Base-by-base conservation (phyloP, 2,329 filamentous ascomycete species). In the Fusarium penzigii region DNA sequence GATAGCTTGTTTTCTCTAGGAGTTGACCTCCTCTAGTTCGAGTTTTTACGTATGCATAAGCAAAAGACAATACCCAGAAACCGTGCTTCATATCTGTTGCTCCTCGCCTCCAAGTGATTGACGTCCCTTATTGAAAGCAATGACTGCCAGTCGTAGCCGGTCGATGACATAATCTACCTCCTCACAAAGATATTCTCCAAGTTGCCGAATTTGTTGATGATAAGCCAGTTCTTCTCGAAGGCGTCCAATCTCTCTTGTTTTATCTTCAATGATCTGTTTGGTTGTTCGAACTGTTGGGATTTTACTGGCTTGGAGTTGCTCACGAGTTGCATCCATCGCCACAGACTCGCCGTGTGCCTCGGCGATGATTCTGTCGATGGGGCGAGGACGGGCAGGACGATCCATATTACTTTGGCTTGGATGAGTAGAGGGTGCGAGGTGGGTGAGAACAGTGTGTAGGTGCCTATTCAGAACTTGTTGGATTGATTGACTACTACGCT, bases 121-220 rank as follows among this genome's bases (percentile, higher is more conserved):
- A 17, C 48, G 14, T 14, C 49, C 49, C 40, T 52, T 52, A 12
- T 52, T 25, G 16, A 52, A 52, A 29, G 41, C 38, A 49, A 52
- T 52, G 32, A 52, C 41, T 1, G 49, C 49, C 38, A 52, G 17
- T 13, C 48, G 36, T 7, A 52, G 41, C 34, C 45, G 36, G 32
- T 52, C 36, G 39, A 52, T 52, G 36, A 52, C 36, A 45, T 52
- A 52, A 48, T 52, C 41, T 44, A 52, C 45, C 29, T 52, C 49
- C 38, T 49, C 41, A 49, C 29, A 52, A 13, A 52, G 49, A 47
- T 52, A 52, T 48, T 52, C 41, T 9, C 49, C 41, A 3, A 52
- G 46, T 17, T 38, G 25, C 29, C 36, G 36, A 17, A 52, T 34
- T 25, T 52, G 41, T 41, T 52, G 17, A 6, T 48, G 17, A 12